phyloP scores from a whole-genome alignment of 2,329 filamentous ascomycete genomes.

The Macroventuria anomochaeta region DNA sequence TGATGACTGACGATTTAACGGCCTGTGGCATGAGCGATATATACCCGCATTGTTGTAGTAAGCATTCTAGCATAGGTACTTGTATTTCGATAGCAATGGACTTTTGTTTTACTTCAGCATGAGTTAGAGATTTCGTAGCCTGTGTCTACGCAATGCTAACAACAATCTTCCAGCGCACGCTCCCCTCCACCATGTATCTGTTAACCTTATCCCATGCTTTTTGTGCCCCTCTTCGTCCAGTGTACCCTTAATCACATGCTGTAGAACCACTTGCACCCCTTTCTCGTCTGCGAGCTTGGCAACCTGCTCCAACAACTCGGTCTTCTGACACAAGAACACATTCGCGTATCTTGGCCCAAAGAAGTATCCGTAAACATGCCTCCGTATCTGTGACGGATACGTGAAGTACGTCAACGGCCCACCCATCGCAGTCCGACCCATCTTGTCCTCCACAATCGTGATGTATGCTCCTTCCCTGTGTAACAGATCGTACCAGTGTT shows the following conservation, averaged over 20 bases:
- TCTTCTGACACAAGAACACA: conserved; percentile 31
- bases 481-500: conserved; percentile 31
- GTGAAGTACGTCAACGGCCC: conserved; percentile 44
- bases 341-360: conserved; percentile 42
- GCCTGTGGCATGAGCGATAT: conserved; percentile 13
- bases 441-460: conserved; percentile 51
- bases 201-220: conserved; percentile 35
- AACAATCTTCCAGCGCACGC: conserved; percentile 42
- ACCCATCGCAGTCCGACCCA: conserved; percentile 49
- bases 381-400: conserved; percentile 34
- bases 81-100: conserved; percentile 10
- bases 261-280: conserved; percentile 32
- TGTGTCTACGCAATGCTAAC: conserved; percentile 28
- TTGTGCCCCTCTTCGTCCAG: conserved; percentile 25
- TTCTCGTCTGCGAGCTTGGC: conserved; percentile 30
- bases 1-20: conserved; percentile 15
- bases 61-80: conserved; percentile 6
- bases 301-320: conserved; percentile 33
- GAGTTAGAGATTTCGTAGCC: no score
- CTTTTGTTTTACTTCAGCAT: no score
- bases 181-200: conserved; percentile 34
- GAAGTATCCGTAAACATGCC: conserved; percentile 31
- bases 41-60: conserved; percentile 15
- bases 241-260: conserved; percentile 38
- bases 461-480: conserved; percentile 51